These are phyloP conservation scores for Xylariaceae sp. DNA, from an alignment of 2,329 filamentous ascomycete species.

Conservation along the genomic window DNA sequence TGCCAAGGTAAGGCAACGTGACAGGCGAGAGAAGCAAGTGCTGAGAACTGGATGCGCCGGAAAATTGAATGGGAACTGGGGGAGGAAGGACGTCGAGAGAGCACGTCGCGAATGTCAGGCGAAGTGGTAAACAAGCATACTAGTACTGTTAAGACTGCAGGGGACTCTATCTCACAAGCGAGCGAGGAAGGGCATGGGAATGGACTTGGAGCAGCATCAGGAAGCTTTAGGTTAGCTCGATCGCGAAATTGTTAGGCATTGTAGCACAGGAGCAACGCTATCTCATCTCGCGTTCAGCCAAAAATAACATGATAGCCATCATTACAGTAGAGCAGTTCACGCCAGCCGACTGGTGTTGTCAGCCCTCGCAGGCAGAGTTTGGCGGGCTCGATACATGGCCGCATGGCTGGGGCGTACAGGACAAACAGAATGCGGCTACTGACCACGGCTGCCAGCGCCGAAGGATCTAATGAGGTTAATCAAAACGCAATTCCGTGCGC, in stretches of 20 bases:
- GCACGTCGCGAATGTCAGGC: conserved; percentile 17
- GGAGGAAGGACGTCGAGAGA: conserved; percentile 16
- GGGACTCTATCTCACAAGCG: conserved; percentile 8
- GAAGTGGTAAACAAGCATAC: conserved; percentile 19
- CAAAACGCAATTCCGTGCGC: not conserved
- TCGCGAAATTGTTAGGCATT: conserved; percentile 5
- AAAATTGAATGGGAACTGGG: conserved; percentile 1
- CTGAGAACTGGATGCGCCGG: conserved; percentile 1
- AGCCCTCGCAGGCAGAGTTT: too few relatives aligned
- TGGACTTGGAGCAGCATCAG: conserved; percentile 1
- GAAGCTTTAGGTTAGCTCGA: not conserved
- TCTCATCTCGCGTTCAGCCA: conserved; percentile 19
- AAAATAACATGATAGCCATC: too few relatives aligned
- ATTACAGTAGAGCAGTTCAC: too few relatives aligned
- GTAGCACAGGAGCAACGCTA: conserved; percentile 13
- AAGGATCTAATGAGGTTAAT: not conserved
- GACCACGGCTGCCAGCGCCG: not conserved
- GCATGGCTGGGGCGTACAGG: not conserved
- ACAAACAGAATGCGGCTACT: not conserved
- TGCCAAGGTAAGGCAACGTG: too few relatives aligned
- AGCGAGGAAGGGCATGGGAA: conserved; percentile 2
- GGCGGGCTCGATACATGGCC: not conserved
- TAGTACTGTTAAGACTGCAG: conserved; percentile 13
- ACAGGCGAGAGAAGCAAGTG: not conserved
- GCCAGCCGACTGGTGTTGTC: too few relatives aligned